Percentiles rank a stretch among this genome's conserved stretches.
Conservation (phyloP, 805 yeast genomes). For the Barnettozyma wickerhamii region DNA sequence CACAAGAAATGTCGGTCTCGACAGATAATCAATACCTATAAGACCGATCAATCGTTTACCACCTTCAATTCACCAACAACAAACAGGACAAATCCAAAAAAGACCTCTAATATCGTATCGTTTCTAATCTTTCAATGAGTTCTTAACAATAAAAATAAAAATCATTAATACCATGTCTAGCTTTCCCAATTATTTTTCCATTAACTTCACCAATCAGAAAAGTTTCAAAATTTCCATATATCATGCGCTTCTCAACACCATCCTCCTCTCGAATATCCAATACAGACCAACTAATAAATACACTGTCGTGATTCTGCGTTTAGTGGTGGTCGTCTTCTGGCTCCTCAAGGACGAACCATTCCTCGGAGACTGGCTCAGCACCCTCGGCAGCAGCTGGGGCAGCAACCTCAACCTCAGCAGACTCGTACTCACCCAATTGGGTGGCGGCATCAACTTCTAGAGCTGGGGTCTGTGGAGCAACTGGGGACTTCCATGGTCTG, state of each 20-base stretch:
- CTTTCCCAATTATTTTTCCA: too few species aligned
- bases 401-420: conserved; percentile 69
- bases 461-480: conserved; percentile 70
- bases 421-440: conserved; percentile 64
- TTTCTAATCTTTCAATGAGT: conserved; percentile 1
- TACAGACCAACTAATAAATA: too few species aligned
- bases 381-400: conserved; percentile 30
- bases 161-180: too few species aligned
- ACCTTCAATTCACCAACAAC: not conserved
- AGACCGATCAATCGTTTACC: not conserved
- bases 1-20: too few species aligned
- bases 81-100: not conserved
- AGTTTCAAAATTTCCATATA: too few species aligned
- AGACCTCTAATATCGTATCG: conserved; percentile 1
- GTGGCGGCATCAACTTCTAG: conserved; percentile 64
- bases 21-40: too few species aligned
- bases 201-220: too few species aligned
- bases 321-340: conserved; percentile 51
- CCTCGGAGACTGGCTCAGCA: conserved; percentile 44
- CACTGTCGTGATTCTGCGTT: too few species aligned
- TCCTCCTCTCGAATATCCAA: not conserved
- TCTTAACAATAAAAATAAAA: not conserved
- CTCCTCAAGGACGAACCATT: conserved; percentile 80
- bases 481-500: conserved; percentile 79
- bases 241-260: not conserved